A percentile compares a stretch with the other conserved stretches of the same genome.
phyloP scores from a whole-genome alignment of 2,329 filamentous ascomycete genomes.

The Penicillium sp. region DNA sequence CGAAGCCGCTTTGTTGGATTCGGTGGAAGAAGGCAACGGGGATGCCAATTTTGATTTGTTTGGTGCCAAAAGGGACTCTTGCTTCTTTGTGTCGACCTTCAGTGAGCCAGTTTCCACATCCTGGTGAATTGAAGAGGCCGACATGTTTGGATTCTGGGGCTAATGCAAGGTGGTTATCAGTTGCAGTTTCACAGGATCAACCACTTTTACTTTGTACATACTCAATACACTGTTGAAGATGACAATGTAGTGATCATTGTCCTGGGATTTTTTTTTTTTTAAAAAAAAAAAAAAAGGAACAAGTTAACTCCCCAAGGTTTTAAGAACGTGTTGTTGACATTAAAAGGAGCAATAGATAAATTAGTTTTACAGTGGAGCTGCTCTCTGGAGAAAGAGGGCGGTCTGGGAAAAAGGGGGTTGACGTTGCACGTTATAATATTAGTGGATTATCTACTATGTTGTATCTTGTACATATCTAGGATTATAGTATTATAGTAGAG shows the following conservation, averaged over 20 bases:
- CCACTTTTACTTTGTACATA: constrained; percentile 4
- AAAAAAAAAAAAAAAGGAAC: too few relatives aligned
- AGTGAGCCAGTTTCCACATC: constrained; percentile 16
- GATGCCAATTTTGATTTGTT: constrained; percentile 25
- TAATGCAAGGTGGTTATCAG: constrained; percentile 16
- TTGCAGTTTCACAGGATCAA: constrained; percentile 12
- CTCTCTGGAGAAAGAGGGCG: constrained; percentile 21
- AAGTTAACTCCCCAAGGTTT: background rate
- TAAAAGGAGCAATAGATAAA: constrained; percentile 26
- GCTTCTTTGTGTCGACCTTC: constrained; percentile 19
- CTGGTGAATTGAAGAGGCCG: constrained; percentile 18
- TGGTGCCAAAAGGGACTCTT: constrained; percentile 19
- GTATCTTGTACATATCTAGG: background rate
- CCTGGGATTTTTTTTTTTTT: constrained; percentile 12
- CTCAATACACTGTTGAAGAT: constrained; percentile 12
- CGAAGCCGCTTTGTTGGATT: constrained; percentile 19
- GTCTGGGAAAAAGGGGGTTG: constrained; percentile 13
- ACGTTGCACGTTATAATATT: background rate
- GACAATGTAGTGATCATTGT: constrained; percentile 6
- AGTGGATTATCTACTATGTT: background rate
- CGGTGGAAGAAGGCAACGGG: constrained; percentile 30
- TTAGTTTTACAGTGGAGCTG: constrained; percentile 31
- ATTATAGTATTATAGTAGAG: too few relatives aligned
- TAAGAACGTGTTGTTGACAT: constrained; percentile 15
- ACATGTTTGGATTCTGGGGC: constrained; percentile 25